These are phyloP conservation scores for Aspergillus saccharolyticus DNA, from an alignment of 495 filamentous ascomycete species.

Conservation along the genomic window DNA sequence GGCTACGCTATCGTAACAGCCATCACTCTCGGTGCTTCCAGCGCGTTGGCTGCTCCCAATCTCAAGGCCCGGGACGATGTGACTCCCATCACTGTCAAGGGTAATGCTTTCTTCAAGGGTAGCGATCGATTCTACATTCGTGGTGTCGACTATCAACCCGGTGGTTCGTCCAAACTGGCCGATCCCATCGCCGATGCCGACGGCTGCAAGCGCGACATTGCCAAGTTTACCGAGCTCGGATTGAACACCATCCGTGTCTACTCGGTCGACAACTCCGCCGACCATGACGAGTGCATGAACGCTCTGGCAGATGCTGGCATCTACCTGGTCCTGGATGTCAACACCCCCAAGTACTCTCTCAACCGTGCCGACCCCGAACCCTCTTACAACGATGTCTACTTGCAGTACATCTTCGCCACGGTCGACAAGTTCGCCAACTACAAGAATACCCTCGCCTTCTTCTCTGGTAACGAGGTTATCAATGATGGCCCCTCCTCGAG, in stretches of 20 bases:
- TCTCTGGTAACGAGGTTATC: conserved; percentile 96
- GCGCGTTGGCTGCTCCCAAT: conserved; percentile 51
- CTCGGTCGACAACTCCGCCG: conserved; percentile 79
- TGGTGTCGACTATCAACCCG: conserved; percentile 93
- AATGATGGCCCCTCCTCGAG: conserved; percentile 72
- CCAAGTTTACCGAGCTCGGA: conserved; percentile 76
- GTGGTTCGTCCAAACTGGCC: conserved; percentile 68
- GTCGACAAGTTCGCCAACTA: conserved; percentile 85
- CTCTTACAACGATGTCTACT: conserved; percentile 89
- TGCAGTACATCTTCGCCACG: conserved; percentile 90
- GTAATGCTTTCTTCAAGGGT: conserved; percentile 82
- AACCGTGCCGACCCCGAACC: conserved; percentile 67
- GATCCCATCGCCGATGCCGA: conserved; percentile 75
- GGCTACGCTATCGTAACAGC: conserved; percentile 51
- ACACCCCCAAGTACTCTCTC: conserved; percentile 73
- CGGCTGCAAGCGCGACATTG: conserved; percentile 77
- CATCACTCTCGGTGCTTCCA: conserved; percentile 42
- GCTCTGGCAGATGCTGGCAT: conserved; percentile 78
- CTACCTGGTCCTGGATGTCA: conserved; percentile 85
- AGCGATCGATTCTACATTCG: conserved; percentile 84
- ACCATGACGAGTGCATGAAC: conserved; percentile 83
- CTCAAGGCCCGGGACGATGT: conserved; percentile 38
- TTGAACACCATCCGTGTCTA: conserved; percentile 92
- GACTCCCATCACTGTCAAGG: conserved; percentile 53
- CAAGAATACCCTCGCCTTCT: conserved; percentile 87